Percentiles rank a stretch among this genome's conserved stretches.
Evolutionary conservation across 148 eudicot species (phyloP).

Genomic region (Rhododendron kiyosumense): DNA sequence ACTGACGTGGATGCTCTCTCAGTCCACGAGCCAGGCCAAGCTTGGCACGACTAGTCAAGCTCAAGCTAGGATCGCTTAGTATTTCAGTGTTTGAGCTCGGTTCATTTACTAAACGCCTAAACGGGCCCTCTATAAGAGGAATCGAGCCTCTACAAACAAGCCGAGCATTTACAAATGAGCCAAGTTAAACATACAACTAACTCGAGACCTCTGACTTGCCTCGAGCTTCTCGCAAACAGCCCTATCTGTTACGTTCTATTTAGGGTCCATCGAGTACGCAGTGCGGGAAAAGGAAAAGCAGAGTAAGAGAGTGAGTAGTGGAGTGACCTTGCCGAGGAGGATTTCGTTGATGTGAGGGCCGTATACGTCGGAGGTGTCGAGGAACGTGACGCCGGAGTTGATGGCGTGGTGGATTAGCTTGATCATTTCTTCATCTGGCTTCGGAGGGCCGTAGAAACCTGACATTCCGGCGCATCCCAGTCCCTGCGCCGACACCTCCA

Average conservation of each 20-base stretch:
- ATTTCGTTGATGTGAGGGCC: neutral
- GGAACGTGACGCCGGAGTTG: neutral
- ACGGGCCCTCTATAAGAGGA: too few species aligned
- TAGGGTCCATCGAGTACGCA: neutral
- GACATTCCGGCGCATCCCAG: neutral
- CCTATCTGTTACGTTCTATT: neutral
- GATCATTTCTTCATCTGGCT: neutral
- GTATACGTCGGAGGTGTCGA: conserved; percentile 7
- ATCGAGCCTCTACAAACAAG: too few species aligned
- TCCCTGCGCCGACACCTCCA: neutral
- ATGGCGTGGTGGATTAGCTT: neutral
- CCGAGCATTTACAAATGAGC: too few species aligned
- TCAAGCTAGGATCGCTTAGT: too few species aligned
- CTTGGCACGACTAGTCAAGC: too few species aligned
- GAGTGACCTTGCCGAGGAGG: conserved; percentile 1
- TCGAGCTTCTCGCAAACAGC: neutral
- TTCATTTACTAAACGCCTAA: too few species aligned
- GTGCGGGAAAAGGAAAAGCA: neutral
- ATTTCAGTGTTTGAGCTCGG: too few species aligned
- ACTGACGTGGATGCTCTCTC: too few species aligned
- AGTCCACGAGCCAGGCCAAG: too few species aligned
- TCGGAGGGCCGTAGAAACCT: neutral
- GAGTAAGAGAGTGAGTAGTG: neutral
- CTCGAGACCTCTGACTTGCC: too few species aligned
- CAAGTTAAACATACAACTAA: too few species aligned